Evolutionary conservation across 768 basidiomycete species (phyloP), one percentile per base, ranked within the genome.

Genomic region (Arthromyces matolae): DNA sequence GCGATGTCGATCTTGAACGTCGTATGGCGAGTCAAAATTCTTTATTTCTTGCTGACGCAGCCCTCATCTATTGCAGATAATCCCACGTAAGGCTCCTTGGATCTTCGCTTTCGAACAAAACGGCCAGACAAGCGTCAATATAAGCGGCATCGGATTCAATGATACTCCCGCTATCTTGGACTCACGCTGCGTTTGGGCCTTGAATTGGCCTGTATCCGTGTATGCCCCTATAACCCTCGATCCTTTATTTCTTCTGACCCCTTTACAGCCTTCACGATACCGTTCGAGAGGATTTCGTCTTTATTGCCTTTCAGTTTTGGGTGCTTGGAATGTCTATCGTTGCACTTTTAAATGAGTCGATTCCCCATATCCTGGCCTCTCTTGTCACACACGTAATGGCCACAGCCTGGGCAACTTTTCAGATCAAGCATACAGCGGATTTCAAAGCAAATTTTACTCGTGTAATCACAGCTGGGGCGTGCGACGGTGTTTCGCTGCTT

Each of bases 221-320:
- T 90, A 66, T 55, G 84, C 70, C 25, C 24, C 25, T 37, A 33
- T 36, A 25, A 24, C 33, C 8, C 12, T 29, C 33, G 41, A 31
- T 25, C 44, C 16, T 2, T 6, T n/a, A 31, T 20, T 14, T 29
- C 7, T 23, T 31, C 49, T 47, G 49, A 44, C 12, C 45, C 23
- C 39, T 45, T 20, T 18, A 20, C 52, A 89, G 86, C 19, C 73
- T 91, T 43, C 70, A 71, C 43, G 78, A 87, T 59, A 88, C 86
- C 23, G 78, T 86, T 61, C 81, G 88, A 22, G 86, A 89, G 59
- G 89, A 91, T 61, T 66, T 87, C 49, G 76, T 83, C 9, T 89
- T 89, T 64, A 81, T 90, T 32, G 73, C 75, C 5, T 91, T 89
- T 68, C 86, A 90, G 55, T 67, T 87, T 45, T 91, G 89, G 88